Evolutionary conservation across 768 basidiomycete genomes (phyloP).

Genomic region (Kwoniella europaea): DNA sequence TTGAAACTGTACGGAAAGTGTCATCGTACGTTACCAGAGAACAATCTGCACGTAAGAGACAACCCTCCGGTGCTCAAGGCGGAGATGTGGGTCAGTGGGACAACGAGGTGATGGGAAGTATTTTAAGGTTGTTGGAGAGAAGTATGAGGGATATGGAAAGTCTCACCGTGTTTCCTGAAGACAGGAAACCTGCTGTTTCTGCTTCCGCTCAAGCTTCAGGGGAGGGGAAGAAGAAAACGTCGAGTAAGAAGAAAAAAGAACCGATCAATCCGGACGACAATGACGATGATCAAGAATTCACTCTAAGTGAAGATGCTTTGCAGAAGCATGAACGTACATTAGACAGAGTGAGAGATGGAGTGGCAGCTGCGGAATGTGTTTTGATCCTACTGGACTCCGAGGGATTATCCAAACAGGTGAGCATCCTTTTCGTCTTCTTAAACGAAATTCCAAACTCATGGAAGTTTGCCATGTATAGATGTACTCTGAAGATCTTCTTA

Average conservation of each 20-base stretch:
- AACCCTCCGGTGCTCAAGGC: conserved; percentile 61
- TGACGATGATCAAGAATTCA: conserved; percentile 52
- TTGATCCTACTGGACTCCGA: conserved; percentile 78
- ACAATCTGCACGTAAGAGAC: conserved; percentile 69
- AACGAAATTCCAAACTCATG: background rate
- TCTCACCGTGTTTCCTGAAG: conserved; percentile 72
- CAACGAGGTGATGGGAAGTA: conserved; percentile 65
- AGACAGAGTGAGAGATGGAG: conserved; percentile 66
- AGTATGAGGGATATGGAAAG: conserved; percentile 77
- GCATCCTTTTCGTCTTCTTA: conserved; percentile 30
- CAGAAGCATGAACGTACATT: conserved; percentile 62
- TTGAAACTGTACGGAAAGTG: conserved; percentile 49
- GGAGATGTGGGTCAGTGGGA: conserved; percentile 66
- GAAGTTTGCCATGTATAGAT: conserved; percentile 63
- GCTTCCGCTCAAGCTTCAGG: conserved; percentile 21
- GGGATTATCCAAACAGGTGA: conserved; percentile 81
- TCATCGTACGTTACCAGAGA: conserved; percentile 57
- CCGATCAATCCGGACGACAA: conserved; percentile 22
- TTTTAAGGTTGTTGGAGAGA: conserved; percentile 78
- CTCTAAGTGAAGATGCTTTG: conserved; percentile 51
- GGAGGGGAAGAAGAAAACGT: conserved; percentile 49
- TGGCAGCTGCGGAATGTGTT: conserved; percentile 84
- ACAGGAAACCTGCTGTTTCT: conserved; percentile 50
- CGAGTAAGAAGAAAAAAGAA: conserved; percentile 59
- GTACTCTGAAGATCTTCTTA: conserved; percentile 92